phyloP scores from a whole-genome alignment of 2,329 filamentous ascomycete species.

The Aspergillus nomiae region DNA sequence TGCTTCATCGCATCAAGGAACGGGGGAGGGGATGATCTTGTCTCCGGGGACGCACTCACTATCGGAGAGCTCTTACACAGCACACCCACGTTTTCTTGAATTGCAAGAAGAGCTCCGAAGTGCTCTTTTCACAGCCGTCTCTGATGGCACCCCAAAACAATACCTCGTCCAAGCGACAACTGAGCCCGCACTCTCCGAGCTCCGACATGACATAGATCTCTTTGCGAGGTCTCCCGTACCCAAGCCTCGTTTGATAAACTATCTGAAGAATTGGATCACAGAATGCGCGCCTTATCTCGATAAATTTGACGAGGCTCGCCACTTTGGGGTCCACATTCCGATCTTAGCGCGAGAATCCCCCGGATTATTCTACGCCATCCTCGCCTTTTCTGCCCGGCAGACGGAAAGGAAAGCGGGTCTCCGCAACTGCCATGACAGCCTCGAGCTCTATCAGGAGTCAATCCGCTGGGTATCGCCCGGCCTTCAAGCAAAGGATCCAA shows the following conservation, averaged over 20 bases:
- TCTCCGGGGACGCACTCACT: conserved; percentile 29
- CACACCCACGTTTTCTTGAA: conserved; percentile 45
- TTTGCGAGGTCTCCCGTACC: conserved; percentile 33
- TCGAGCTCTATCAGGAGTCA: conserved; percentile 55
- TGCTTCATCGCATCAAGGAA: neutral
- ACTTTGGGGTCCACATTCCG: conserved; percentile 55
- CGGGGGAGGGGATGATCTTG: conserved; percentile 22
- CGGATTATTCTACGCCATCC: conserved; percentile 51
- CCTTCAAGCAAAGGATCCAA: conserved; percentile 50
- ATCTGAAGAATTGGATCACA: conserved; percentile 45
- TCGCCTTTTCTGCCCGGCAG: conserved; percentile 56
- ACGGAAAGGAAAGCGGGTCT: conserved; percentile 51
- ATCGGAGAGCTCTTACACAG: conserved; percentile 26
- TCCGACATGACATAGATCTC: conserved; percentile 13
- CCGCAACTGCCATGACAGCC: conserved; percentile 48
- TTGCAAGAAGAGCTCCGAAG: conserved; percentile 47
- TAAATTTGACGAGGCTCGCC: conserved; percentile 55
- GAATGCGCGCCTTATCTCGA: conserved; percentile 47
- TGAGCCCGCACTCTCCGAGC: conserved; percentile 30
- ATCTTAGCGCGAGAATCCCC: conserved; percentile 49
- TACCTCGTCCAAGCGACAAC: conserved; percentile 38
- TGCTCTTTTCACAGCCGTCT: conserved; percentile 46
- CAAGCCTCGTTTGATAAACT: conserved; percentile 37
- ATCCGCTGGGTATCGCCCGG: conserved; percentile 51
- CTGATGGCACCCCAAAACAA: conserved; percentile 29